Base-by-base conservation (phyloP, 352 stramenopile genomes). In the Pythium folliculosum region DNA sequence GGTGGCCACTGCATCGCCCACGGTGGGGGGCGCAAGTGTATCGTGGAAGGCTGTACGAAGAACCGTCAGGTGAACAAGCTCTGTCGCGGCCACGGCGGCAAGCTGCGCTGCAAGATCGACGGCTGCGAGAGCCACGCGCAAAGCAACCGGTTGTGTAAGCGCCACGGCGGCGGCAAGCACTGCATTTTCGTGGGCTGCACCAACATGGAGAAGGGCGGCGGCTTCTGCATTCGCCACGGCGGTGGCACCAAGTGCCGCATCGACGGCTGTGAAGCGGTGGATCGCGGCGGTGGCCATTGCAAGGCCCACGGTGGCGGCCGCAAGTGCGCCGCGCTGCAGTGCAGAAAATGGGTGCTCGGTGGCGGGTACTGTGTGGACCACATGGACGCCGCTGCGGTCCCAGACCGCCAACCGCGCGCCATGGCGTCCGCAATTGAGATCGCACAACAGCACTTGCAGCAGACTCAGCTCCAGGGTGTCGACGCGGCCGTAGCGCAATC, bases 1-100 rank as follows among this genome's bases (percentile, higher is more conserved):
- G 84, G 88, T 35, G 89, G 86, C 2, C 86, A 94, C 52, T 97
- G 89, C 70, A 96, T 95, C 47, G 81, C 84, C 0, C 89, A 97
- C 17, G 89, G 89, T 4, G 89, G 89, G 47, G 87, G 88, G 13
- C 80, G 86, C 25, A 91, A 92, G 62, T 97, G 89, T 62, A 72
- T 94, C 52, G 65, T 95, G 0, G 86, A 94, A 25, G 88, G 88
- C 16, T 97, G 89, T 32, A 76, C 82, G 48, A 96, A 96, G 77
- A 93, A 91, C 65, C 86, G 84, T 17, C 88, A 96, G 49, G 82
- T 92, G 22, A 93, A 92, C 67, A 94, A 93, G 56, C 86, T 84
- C 25, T 96, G 88, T 57, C 80, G 86, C 7, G 85, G 85, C 9
- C 88, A 96, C 60, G 88, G 88, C 19, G 88, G 88, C 19, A 94